Base-by-base conservation (phyloP, 129 eudicot species). In the Logfia minima region DNA sequence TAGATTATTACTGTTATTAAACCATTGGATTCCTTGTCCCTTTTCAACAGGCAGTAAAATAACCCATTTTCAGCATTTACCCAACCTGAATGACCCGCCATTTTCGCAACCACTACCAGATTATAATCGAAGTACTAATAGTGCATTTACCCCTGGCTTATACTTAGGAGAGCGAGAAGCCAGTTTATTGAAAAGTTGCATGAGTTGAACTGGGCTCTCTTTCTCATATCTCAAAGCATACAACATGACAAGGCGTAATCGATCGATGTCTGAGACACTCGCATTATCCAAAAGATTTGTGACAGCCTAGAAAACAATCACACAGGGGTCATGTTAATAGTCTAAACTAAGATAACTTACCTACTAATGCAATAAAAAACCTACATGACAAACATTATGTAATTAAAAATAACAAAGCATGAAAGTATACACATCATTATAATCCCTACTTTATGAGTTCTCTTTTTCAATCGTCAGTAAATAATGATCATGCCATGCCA, bases 151-250 rank as follows among this genome's bases (percentile, higher is more conserved):
- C 98, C 99, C 97, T 39, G 96, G 90, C 86, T 88, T 95, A 81
- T 95, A 91, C 84, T 95, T 95, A 74, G 97, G 96, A 81, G 97
- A 91, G 37, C 86, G 87, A 58, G 99, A 83, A 71, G 99, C 97
- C 84, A 95, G 77, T 84, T 95, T 95, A 74, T 95, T 95, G 76
- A 95, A 91, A 74, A 95, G 87, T 76, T 95, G 99, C 99, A 95
- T 95, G 76, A 95, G 86, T 84, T 94, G 97, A 81, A 94, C 92
- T 32, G 99, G 99, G 83, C 96, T 95, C 76, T 95, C 99, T 79
- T 95, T 95, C 83, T 95, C 99, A 81, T 95, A 95, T 28, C 99
- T 88, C 82, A 95, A 84, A 68, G 96, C 99, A 83, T 95, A 92
- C 65, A 95, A 62, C 99, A 91, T 95, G 39, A 95, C 97, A 45